phyloP scores from a whole-genome alignment of 352 stramenopile genomes.

The Phytophthora sp. region DNA sequence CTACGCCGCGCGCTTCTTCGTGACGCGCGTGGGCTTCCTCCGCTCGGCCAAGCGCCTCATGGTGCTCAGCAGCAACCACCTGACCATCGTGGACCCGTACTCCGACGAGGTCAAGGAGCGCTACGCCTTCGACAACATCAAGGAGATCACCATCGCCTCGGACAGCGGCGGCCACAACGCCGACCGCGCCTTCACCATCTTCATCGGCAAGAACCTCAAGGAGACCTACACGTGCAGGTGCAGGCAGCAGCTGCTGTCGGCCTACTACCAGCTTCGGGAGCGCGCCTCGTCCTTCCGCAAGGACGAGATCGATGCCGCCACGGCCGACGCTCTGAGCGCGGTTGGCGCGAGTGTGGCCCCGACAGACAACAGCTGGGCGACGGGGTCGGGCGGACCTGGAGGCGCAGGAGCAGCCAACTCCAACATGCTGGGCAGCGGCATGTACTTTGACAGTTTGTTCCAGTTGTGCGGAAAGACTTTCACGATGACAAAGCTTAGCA shows the following conservation, averaged over 20 bases:
- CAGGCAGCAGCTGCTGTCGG: conserved; percentile 82
- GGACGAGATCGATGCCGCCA: conserved; percentile 58
- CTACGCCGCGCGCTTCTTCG: conserved; percentile 87
- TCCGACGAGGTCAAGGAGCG: conserved; percentile 88
- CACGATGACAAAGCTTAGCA: conserved; percentile 85
- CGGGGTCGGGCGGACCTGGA: conserved; percentile 24
- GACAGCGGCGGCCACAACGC: conserved; percentile 72
- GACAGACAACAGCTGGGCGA: conserved; percentile 38
- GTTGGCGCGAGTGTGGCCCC: conserved; percentile 41
- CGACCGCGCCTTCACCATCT: conserved; percentile 82
- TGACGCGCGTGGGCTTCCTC: conserved; percentile 83
- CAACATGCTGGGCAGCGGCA: conserved; percentile 56
- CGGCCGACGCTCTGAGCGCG: conserved; percentile 45
- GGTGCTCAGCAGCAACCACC: conserved; percentile 79
- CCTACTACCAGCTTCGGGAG: conserved; percentile 87
- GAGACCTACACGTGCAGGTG: conserved; percentile 88
- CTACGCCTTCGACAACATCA: conserved; percentile 89
- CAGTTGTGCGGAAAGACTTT: conserved; percentile 88
- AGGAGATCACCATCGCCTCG: conserved; percentile 83
- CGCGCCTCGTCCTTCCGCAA: conserved; percentile 76
- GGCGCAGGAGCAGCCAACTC: conserved; percentile 6
- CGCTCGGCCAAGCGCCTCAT: conserved; percentile 80
- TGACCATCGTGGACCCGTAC: conserved; percentile 87
- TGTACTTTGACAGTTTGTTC: conserved; percentile 90
- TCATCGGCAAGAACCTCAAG: conserved; percentile 86